Conservation (phyloP, 2,329 filamentous ascomycete genomes). For the Cylindrodendrum hubeiense region DNA sequence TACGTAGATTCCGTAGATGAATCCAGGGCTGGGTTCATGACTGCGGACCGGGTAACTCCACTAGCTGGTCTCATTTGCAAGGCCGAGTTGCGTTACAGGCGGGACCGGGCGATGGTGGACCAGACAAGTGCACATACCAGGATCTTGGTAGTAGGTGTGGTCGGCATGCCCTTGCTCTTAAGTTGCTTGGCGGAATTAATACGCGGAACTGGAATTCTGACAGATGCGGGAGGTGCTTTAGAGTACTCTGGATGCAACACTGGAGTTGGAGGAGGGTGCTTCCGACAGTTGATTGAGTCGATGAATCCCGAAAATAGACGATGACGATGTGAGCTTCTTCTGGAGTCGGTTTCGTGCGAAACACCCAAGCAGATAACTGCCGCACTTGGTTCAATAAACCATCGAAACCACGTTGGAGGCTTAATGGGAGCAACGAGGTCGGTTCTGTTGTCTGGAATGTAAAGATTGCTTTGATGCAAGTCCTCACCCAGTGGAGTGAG, state of each 20-base stretch:
- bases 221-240: neutral
- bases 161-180: neutral
- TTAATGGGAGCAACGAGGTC: neutral
- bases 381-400: neutral
- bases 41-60: too few relatives aligned
- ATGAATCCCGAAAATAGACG: neutral
- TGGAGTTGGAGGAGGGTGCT: neutral
- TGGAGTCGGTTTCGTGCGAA: neutral
- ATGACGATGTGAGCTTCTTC: neutral
- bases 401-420: slow-evolving; percentile 1
- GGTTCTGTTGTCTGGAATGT: slow-evolving; percentile 17
- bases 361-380: slow-evolving; percentile 11
- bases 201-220: neutral
- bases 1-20: too few relatives aligned
- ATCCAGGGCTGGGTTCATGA: too few relatives aligned
- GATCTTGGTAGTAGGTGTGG: too few relatives aligned
- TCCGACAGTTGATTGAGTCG: neutral
- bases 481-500: slow-evolving; percentile 21
- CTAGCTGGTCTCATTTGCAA: too few relatives aligned
- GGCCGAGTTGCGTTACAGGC: too few relatives aligned
- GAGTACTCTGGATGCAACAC: slow-evolving; percentile 23
- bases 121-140: too few relatives aligned
- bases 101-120: too few relatives aligned
- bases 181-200: slow-evolving; percentile 11
- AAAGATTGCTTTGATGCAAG: slow-evolving; percentile 13